Percentiles rank a stretch among this genome's conserved stretches.
phyloP scores from a whole-genome alignment of 2,329 filamentous ascomycete species.

The Colletotrichum caudatum region DNA sequence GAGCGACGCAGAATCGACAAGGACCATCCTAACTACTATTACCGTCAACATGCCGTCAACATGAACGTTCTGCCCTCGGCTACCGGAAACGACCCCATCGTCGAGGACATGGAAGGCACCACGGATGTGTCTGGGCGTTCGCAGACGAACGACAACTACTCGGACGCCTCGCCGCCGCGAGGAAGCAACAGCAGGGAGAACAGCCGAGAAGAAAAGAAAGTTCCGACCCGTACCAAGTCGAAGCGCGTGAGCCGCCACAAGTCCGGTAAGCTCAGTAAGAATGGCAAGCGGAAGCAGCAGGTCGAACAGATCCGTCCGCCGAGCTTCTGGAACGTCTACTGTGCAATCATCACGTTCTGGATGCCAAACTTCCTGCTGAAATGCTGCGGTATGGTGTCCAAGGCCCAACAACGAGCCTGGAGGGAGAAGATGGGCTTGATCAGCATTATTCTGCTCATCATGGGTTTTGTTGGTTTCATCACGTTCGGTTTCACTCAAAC shows the following conservation, averaged over 20 bases:
- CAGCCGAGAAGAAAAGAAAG: constrained; percentile 55
- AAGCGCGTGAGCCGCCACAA: constrained; percentile 57
- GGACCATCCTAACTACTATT: constrained; percentile 95
- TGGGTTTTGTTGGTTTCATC: constrained; percentile 90
- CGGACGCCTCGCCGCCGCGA: constrained; percentile 55
- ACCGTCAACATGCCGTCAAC: constrained; percentile 92
- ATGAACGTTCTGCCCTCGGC: constrained; percentile 92
- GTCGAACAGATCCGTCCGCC: constrained; percentile 80
- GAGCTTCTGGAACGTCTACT: constrained; percentile 96
- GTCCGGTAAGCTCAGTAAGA: constrained; percentile 75
- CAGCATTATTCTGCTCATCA: constrained; percentile 91
- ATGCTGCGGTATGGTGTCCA: constrained; percentile 87
- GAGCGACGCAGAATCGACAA: constrained; percentile 87
- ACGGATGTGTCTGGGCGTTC: constrained; percentile 63
- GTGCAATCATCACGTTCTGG: constrained; percentile 94
- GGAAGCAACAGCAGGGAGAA: constrained; percentile 48
- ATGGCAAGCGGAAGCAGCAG: constrained; percentile 64
- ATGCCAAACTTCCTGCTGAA: constrained; percentile 85
- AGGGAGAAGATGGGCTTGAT: constrained; percentile 97
- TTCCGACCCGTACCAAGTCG: constrained; percentile 46
- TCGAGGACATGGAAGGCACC: constrained; percentile 80
- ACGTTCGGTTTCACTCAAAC: constrained; percentile 95
- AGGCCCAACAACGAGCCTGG: constrained; percentile 92
- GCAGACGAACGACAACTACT: constrained; percentile 57
- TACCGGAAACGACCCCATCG: constrained; percentile 89